Percentiles rank a stretch among this genome's conserved stretches.
phyloP scores from a whole-genome alignment of 495 filamentous ascomycete genomes.

The Astrothelium subdiscretum region DNA sequence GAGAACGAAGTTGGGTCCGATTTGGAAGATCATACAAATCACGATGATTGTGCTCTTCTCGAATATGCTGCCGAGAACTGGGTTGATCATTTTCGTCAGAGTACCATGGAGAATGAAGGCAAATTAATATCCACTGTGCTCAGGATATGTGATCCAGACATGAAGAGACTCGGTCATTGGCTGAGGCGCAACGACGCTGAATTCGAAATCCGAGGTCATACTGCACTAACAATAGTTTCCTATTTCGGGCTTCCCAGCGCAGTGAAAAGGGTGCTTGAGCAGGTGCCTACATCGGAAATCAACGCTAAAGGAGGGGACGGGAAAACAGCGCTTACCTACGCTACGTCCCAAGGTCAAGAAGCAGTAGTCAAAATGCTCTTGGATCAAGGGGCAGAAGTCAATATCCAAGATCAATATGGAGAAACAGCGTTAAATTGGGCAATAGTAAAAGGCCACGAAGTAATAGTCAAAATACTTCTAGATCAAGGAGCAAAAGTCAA shows the following conservation, averaged over 20 bases:
- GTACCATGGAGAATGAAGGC: neutral
- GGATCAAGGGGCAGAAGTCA: too few species aligned
- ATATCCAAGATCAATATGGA: too few species aligned
- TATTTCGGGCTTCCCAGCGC: neutral
- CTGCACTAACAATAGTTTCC: neutral
- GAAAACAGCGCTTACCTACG: too few species aligned
- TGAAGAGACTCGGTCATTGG: neutral
- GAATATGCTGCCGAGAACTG: neutral
- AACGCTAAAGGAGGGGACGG: too few species aligned
- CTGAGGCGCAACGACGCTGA: neutral
- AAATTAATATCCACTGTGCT: neutral
- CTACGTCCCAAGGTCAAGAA: too few species aligned
- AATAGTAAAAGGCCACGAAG: too few species aligned
- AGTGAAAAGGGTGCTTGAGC: neutral
- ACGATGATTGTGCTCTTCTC: neutral
- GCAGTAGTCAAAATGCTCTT: too few species aligned
- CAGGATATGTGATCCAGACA: neutral
- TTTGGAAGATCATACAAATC: neutral
- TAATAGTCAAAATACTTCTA: too few species aligned
- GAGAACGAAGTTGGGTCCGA: neutral
- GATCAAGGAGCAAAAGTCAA: neutral
- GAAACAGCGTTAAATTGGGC: too few species aligned
- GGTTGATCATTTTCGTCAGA: neutral
- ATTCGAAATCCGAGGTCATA: neutral
- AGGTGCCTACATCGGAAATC: too few species aligned